Evolutionary conservation across 345 rosid genomes (phyloP), one percentile per base, ranked within the genome.

Genomic region (Aquilaria yunnanensis): DNA sequence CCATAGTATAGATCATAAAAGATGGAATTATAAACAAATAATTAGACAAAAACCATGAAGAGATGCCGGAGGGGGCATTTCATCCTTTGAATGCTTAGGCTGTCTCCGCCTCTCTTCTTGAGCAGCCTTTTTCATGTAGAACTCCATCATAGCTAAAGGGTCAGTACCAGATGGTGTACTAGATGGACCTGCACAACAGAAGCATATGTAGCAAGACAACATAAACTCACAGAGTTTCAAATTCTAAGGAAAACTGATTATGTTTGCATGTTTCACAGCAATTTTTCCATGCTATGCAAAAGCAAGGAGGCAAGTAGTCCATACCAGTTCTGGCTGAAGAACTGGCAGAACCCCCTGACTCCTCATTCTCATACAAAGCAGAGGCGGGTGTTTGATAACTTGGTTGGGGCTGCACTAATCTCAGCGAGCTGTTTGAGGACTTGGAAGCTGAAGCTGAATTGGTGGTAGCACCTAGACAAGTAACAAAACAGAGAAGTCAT

Each of bases 101-200:
- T 80, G 94, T 74, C 87, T 85, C 90, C 73, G 85, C 68, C 64
- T 89, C 81, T 91, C 99, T 80, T 95, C 99, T 65, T 75, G 87
- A 51, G 99, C 96, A 68, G 99, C 97, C 79, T 83, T 95, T 78
- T 95, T 95, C 96, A 87, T 69, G 82, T 89, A 95, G 69, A 84
- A 95, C 75, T 95, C 99, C 99, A 95, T 91, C 96, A 88, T 95
- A 56, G 96, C 93, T 55, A 95, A 68, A 68, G 99, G 96, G 78
- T 95, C 99, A 49, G 96, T 60, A 75, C 76, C 74, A 47, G 66
- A 34, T 14, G 73, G 63, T 6, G 69, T 74, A 74, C 72, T 70
- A 48, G 82, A 75, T 62, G 74, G 71, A 53, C 77, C 85, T 76
- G 60, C 64, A 60, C 46, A 54, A 51, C 47, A 23, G 41, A 59